Evolutionary conservation across 306 rosid genomes (phyloP).

Genomic region (Sicyos edulis): DNA sequence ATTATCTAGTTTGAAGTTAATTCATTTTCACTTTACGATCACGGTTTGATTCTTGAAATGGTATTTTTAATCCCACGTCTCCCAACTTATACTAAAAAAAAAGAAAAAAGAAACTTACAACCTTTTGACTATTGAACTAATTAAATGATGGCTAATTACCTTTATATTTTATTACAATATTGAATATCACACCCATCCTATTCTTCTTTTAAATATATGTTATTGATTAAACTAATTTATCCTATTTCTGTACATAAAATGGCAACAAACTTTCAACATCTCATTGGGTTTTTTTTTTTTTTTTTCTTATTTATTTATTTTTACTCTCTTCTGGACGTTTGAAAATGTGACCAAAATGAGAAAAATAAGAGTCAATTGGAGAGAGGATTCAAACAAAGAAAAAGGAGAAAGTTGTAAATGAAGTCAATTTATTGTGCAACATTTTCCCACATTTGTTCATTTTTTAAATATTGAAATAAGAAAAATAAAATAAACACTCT

Average conservation of each 20-base stretch:
- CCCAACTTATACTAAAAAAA: too few relatives aligned
- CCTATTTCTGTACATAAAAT: not conserved
- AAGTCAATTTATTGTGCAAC: conserved; percentile 9
- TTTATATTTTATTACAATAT: not conserved
- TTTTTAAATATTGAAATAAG: not conserved
- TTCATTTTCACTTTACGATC: too few relatives aligned
- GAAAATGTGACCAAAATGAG: conserved; percentile 11
- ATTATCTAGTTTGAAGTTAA: too few relatives aligned
- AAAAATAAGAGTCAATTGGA: not conserved
- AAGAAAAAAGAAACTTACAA: too few relatives aligned
- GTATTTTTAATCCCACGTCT: too few relatives aligned
- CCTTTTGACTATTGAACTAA: not conserved
- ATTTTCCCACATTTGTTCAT: not conserved
- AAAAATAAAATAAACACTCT: too few relatives aligned
- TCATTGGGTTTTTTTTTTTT: not conserved
- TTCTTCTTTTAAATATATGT: not conserved
- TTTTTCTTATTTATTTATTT: not conserved
- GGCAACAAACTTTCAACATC: not conserved
- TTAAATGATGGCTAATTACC: not conserved
- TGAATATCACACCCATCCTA: not conserved
- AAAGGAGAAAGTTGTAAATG: not conserved
- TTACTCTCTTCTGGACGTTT: not conserved
- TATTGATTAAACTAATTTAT: not conserved
- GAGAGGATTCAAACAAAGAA: not conserved
- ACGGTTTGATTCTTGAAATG: too few relatives aligned